Base-by-base conservation (phyloP, 139 green algal genomes). In the Picochlorum sp. region DNA sequence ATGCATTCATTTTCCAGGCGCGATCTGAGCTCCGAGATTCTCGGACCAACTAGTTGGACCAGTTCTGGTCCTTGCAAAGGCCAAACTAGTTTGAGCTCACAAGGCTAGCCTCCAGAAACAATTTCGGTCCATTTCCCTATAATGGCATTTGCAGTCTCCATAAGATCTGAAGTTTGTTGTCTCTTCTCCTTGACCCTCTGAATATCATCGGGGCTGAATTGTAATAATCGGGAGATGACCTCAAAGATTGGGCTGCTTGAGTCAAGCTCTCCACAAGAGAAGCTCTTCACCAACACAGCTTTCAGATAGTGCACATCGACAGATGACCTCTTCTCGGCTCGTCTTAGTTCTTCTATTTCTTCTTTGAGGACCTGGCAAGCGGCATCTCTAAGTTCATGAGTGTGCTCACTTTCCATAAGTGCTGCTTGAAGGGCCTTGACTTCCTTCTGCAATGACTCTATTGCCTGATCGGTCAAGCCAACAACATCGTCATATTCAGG, bases 261-360 rank as follows among this genome's bases (percentile, higher is more conserved):
- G 6, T 69, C 33, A 36, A 82, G 63, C 54, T 75, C 71, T 3
- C 64, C 72, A 7, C 44, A 69, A 37, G 75, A 63, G 30, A 82
- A 82, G 12, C 62, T 74, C 5, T 49, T 43, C 12, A 81, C 33
- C 24, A 81, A 41, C 26, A 81, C 74, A 14, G 44, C 54, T 37
- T 81, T 81, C 25, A 81, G 36, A 47, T 81, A 81, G 6, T 63
- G 53, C 3, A 73, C 14, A 37, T 80, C 59, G 13, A 81, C 56
- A 7, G 13, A 57, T 1, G 36, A 45, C 2, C 70, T 55, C 45
- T 59, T 59, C 39, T 61, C 41, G 5, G 47, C 35, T 22, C 73
- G 64, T 57, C 55, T 39, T 16, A 80, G 26, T 41, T 79, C 67
- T 18, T 64, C 69, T 32, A 80, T 70, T 29, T 81, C 73, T 22